A percentile compares a stretch with the other conserved stretches of the same genome.
phyloP scores from a whole-genome alignment of 257 asterid species.

The Solanum raphanifolium region DNA sequence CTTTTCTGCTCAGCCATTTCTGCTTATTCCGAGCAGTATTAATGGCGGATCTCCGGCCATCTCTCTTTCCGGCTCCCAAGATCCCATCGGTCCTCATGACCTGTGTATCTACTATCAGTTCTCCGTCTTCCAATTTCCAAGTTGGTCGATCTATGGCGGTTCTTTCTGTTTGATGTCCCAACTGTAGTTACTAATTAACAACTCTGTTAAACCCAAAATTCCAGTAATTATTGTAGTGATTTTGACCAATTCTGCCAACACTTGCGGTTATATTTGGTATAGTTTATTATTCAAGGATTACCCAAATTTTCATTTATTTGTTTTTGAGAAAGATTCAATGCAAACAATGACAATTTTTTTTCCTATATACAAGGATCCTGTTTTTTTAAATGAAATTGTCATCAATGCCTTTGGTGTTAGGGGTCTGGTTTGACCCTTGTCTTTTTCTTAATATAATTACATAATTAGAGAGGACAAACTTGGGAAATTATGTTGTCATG shows the following conservation, averaged over 20 bases:
- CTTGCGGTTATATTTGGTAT: background rate
- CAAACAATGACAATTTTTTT: background rate
- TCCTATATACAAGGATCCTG: background rate
- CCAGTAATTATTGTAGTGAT: background rate
- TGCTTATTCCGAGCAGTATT: constrained; percentile 23
- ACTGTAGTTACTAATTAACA: background rate
- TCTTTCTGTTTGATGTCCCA: background rate
- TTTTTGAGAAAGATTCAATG: background rate
- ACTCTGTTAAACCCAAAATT: background rate
- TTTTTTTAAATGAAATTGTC: background rate
- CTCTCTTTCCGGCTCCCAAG: constrained; percentile 31
- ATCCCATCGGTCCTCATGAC: constrained; percentile 54
- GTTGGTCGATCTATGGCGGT: background rate
- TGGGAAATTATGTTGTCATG: background rate
- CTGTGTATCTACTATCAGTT: background rate
- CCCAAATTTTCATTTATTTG: background rate
- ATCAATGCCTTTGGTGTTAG: background rate
- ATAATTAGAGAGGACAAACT: background rate
- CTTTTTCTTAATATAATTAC: background rate
- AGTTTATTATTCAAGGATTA: background rate
- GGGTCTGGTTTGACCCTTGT: background rate
- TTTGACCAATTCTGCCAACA: background rate
- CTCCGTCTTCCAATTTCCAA: background rate
- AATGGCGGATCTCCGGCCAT: constrained; percentile 24
- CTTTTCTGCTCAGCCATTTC: constrained; percentile 48